These are phyloP conservation scores for Schizochytrium sp. DNA, from an alignment of 108 stramenopile species.

Conservation along the genomic window DNA sequence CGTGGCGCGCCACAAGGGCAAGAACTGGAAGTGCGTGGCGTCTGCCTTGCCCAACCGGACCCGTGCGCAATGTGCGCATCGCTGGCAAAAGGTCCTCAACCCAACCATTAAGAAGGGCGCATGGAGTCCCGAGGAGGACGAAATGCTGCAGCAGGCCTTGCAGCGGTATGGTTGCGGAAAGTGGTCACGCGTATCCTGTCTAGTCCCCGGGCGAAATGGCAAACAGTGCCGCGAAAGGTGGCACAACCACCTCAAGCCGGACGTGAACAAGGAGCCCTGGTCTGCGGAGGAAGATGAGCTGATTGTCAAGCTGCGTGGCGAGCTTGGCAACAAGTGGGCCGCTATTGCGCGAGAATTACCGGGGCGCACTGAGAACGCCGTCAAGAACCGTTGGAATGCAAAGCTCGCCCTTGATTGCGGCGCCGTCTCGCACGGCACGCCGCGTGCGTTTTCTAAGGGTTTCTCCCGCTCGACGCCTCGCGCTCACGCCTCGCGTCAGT, in stretches of 20 bases:
- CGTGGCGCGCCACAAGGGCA: conserved; percentile 47
- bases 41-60: conserved; percentile 54
- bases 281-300: conserved; percentile 30
- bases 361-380: conserved; percentile 29
- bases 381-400: conserved; percentile 37
- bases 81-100: conserved; percentile 38
- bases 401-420: conserved; percentile 17
- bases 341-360: conserved; percentile 13
- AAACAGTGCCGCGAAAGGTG: conserved; percentile 45
- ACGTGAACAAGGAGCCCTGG: conserved; percentile 34
- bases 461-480: background rate
- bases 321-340: conserved; percentile 38
- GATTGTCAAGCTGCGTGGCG: conserved; percentile 20
- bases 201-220: conserved; percentile 35
- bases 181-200: conserved; percentile 19
- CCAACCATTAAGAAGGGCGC: conserved; percentile 29
- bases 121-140: conserved; percentile 30
- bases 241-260: conserved; percentile 37
- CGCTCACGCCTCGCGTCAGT: background rate
- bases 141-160: background rate
- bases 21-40: conserved; percentile 88
- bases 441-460: background rate
- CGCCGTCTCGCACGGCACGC: background rate
- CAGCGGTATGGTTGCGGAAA: conserved; percentile 10
- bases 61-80: conserved; percentile 31